Evolutionary conservation across 177 flowering plant species (phyloP).

Genomic region (Vitis hybrid): DNA sequence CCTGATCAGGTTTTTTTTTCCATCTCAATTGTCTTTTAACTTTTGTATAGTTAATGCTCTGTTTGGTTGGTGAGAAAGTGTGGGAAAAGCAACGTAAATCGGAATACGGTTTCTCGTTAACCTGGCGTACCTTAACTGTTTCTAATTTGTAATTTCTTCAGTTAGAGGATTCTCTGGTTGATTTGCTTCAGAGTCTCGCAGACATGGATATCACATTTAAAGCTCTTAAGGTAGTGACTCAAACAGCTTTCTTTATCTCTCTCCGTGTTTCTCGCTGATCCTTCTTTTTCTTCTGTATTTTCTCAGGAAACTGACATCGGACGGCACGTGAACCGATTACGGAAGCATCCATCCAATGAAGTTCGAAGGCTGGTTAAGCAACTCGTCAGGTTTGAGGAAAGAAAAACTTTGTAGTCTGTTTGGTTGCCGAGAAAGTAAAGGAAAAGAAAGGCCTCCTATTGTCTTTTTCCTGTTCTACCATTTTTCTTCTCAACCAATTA

Average conservation of each 20-base stretch:
- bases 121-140: not conserved
- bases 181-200: conserved; percentile 71
- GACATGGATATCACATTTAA: conserved; percentile 92
- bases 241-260: too few species aligned
- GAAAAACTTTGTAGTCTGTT: not conserved
- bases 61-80: not conserved
- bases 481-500: too few species aligned
- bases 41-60: not conserved
- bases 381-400: conserved; percentile 73
- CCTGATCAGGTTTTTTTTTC: conserved; percentile 60
- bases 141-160: conserved; percentile 22
- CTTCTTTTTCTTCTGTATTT: not conserved
- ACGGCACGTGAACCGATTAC: conserved; percentile 77
- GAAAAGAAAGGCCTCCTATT: not conserved
- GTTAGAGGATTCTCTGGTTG: conserved; percentile 67
- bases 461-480: not conserved
- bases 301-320: conserved; percentile 92
- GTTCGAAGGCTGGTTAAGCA: conserved; percentile 81
- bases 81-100: too few species aligned
- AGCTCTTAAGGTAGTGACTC: conserved; percentile 68
- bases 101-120: too few species aligned
- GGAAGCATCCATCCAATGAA: conserved; percentile 77
- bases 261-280: too few species aligned
- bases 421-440: not conserved
- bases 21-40: too few species aligned